Evolutionary conservation across 2,329 filamentous ascomycete species (phyloP).

Genomic region (Pseudogymnoascus destructans): DNA sequence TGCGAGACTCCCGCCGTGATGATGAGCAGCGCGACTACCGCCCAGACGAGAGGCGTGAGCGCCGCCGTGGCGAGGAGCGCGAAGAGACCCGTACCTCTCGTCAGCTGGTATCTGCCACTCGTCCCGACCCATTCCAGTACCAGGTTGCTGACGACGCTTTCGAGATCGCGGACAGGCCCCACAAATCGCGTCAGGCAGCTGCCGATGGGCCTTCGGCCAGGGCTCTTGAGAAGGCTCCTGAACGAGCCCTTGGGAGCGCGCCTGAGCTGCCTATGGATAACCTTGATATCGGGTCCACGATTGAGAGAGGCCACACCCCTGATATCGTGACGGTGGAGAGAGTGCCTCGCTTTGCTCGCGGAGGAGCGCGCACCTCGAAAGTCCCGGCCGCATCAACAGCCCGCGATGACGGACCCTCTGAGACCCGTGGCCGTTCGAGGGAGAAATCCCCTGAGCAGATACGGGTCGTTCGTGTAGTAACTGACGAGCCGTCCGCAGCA

Average conservation of each 20-base stretch:
- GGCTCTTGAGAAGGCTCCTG: constrained; percentile 14
- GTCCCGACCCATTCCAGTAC: background rate
- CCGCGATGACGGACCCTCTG: background rate
- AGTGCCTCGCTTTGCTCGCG: constrained; percentile 32
- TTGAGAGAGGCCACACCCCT: constrained; percentile 29
- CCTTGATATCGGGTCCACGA: background rate
- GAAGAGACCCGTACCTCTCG: constrained; percentile 12
- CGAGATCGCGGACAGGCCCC: background rate
- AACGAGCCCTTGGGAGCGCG: constrained; percentile 11
- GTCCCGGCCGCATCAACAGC: background rate
- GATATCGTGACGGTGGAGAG: constrained; percentile 40
- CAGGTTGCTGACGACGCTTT: constrained; percentile 3
- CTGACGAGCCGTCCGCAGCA: background rate
- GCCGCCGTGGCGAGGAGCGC: constrained; percentile 17
- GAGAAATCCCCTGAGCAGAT: background rate
- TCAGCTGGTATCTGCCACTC: background rate
- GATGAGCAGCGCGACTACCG: constrained; percentile 13
- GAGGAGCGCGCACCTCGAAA: constrained; percentile 9
- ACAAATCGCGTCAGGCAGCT: background rate
- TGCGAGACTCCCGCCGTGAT: constrained; percentile 12
- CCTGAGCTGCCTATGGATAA: background rate
- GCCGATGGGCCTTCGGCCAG: constrained; percentile 14
- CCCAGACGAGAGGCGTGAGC: constrained; percentile 12
- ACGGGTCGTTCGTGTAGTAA: background rate
- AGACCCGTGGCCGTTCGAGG: constrained; percentile 1